Conservation (phyloP, 1,284 basidiomycete species). For the Cryptococcus sp. region DNA sequence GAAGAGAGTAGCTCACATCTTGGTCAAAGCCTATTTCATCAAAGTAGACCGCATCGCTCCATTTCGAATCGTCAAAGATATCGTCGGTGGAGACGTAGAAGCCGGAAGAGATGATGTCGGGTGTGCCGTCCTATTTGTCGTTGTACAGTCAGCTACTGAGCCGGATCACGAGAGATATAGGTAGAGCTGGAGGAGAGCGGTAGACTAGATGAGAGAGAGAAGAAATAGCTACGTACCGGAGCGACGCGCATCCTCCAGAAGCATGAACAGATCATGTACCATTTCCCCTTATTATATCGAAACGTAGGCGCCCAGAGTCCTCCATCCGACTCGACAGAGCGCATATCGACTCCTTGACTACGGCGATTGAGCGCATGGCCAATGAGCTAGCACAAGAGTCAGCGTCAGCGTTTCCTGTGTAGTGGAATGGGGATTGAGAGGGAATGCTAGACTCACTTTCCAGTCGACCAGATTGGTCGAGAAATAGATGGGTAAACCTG, state of each 20-base stretch:
- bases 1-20: constrained; percentile 23
- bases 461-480: constrained; percentile 32
- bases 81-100: constrained; percentile 36
- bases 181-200: too few relatives aligned
- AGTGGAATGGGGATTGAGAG: background rate
- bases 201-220: too few relatives aligned
- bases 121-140: background rate
- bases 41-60: constrained; percentile 33
- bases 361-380: constrained; percentile 33
- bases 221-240: too few relatives aligned
- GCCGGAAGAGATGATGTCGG: constrained; percentile 7
- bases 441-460: constrained; percentile 11
- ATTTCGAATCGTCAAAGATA: constrained; percentile 30
- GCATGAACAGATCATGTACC: constrained; percentile 25
- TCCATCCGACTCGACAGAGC: constrained; percentile 22
- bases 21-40: constrained; percentile 32
- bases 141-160: too few relatives aligned
- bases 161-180: too few relatives aligned
- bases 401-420: background rate
- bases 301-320: constrained; percentile 34
- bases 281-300: constrained; percentile 25
- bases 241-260: too few relatives aligned
- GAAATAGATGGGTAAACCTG: constrained; percentile 38
- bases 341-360: constrained; percentile 26
- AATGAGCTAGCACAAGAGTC: constrained; percentile 12